Percentiles rank a stretch among this genome's conserved stretches.
phyloP scores from a whole-genome alignment of 2,329 filamentous ascomycete genomes.

The Colletotrichum tamarilloi region DNA sequence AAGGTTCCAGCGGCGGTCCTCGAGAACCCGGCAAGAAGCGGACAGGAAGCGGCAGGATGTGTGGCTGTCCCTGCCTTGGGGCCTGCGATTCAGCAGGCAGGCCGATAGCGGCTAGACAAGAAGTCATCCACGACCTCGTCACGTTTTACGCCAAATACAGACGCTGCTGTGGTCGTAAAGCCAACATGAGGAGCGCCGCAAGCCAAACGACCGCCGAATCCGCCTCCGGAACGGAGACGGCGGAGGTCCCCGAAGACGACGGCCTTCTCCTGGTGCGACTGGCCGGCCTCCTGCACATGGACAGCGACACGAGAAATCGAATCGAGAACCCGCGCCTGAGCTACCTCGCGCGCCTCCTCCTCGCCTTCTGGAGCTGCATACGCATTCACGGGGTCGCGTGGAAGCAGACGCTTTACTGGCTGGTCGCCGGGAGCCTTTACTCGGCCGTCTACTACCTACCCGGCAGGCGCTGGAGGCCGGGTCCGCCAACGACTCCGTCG shows the following conservation, averaged over 20 bases:
- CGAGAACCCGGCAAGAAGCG: background rate
- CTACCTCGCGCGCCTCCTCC: background rate
- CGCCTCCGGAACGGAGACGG: too few relatives aligned
- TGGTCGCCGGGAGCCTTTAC: background rate
- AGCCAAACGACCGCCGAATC: too few relatives aligned
- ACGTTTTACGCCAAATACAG: background rate
- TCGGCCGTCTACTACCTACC: background rate
- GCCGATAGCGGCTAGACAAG: background rate
- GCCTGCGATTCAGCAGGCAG: background rate
- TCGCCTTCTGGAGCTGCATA: background rate
- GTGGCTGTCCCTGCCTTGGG: background rate
- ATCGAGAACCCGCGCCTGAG: background rate
- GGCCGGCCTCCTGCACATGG: background rate
- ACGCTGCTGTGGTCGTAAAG: background rate
- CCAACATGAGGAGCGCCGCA: too few relatives aligned
- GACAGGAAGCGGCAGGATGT: background rate
- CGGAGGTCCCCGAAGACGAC: background rate
- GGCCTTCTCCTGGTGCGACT: conserved; percentile 1
- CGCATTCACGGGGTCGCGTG: background rate
- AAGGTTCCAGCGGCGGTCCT: background rate
- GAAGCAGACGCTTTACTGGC: background rate
- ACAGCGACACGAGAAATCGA: background rate
- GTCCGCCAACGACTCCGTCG: background rate
- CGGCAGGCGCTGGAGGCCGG: background rate
- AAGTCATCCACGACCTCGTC: background rate